Conservation (phyloP, 176 grass and related monocot species). For the Ensete glaucum region DNA sequence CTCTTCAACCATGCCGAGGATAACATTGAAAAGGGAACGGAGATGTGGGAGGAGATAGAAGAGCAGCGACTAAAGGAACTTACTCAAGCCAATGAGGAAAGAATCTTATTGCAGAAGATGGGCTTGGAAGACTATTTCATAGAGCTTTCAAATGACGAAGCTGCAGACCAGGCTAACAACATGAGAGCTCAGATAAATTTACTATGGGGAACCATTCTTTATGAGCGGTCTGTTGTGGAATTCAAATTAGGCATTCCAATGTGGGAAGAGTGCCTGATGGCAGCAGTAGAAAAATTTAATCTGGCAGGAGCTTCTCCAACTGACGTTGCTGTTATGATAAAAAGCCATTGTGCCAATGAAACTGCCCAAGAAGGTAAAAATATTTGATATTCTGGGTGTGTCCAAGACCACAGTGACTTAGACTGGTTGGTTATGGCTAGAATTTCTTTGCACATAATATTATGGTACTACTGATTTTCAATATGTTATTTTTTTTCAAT, state of each 20-base stretch:
- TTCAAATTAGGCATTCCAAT: constrained; percentile 59
- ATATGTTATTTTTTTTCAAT: too few species aligned
- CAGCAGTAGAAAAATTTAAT: constrained; percentile 78
- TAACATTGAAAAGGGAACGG: constrained; percentile 65
- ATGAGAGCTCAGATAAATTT: constrained; percentile 78
- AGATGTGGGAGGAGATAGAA: constrained; percentile 81
- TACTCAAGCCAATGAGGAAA: constrained; percentile 48
- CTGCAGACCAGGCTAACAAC: constrained; percentile 49
- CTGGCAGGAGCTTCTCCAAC: constrained; percentile 45
- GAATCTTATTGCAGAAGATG: constrained; percentile 38
- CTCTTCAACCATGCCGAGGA: constrained; percentile 80
- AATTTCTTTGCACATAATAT: too few species aligned
- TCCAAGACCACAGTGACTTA: too few species aligned
- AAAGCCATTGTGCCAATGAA: constrained; percentile 77
- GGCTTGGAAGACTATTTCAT: constrained; percentile 29
- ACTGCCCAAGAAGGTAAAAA: constrained; percentile 67
- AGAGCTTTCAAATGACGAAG: constrained; percentile 37
- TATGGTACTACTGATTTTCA: too few species aligned
- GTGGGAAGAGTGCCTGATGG: constrained; percentile 77
- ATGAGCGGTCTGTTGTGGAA: constrained; percentile 71
- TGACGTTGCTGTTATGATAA: constrained; percentile 75
- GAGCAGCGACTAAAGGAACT: constrained; percentile 44
- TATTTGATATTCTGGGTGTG: not conserved
- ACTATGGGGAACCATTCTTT: constrained; percentile 86
- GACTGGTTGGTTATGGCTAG: too few species aligned